A percentile compares a stretch with the other conserved stretches of the same genome.
phyloP scores from a whole-genome alignment of 192 early-diverging fungal species.

The Borealophlyctis nickersoniae region DNA sequence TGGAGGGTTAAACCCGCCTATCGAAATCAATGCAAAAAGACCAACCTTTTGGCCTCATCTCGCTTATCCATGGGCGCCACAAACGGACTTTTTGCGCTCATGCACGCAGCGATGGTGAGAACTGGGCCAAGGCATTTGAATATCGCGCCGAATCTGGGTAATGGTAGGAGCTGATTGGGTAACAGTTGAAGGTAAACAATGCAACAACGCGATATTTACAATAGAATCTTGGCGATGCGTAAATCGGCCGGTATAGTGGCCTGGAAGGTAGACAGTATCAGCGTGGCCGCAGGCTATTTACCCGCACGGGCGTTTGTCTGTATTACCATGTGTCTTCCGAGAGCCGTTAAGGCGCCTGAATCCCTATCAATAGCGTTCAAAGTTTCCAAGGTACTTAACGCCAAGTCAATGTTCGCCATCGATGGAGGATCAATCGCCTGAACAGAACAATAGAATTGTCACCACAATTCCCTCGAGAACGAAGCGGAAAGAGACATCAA shows the following conservation, averaged over 20 bases:
- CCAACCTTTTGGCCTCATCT: slow-evolving; percentile 51
- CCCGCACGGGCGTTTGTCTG: too few species aligned
- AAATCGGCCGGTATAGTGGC: slow-evolving; percentile 43
- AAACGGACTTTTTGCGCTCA: slow-evolving; percentile 60
- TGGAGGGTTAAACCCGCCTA: background rate
- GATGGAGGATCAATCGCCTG: slow-evolving; percentile 39
- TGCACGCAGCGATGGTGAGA: slow-evolving; percentile 42
- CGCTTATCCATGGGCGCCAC: slow-evolving; percentile 43
- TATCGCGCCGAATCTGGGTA: slow-evolving; percentile 34
- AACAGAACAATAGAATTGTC: background rate
- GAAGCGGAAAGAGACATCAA: background rate
- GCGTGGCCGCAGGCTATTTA: too few species aligned
- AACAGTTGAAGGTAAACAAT: background rate
- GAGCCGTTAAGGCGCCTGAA: slow-evolving; percentile 26
- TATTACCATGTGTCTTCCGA: slow-evolving; percentile 41
- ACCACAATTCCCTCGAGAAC: too few species aligned
- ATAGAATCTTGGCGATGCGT: slow-evolving; percentile 44
- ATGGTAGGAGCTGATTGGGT: background rate
- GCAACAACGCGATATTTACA: slow-evolving; percentile 21
- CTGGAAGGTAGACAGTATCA: background rate
- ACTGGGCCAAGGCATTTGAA: slow-evolving; percentile 43
- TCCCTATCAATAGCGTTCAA: slow-evolving; percentile 34
- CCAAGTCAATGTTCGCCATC: slow-evolving; percentile 26
- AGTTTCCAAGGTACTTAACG: slow-evolving; percentile 27
- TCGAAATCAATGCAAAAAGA: background rate